Conservation (phyloP, 768 basidiomycete species). For the Collybia mongolica region DNA sequence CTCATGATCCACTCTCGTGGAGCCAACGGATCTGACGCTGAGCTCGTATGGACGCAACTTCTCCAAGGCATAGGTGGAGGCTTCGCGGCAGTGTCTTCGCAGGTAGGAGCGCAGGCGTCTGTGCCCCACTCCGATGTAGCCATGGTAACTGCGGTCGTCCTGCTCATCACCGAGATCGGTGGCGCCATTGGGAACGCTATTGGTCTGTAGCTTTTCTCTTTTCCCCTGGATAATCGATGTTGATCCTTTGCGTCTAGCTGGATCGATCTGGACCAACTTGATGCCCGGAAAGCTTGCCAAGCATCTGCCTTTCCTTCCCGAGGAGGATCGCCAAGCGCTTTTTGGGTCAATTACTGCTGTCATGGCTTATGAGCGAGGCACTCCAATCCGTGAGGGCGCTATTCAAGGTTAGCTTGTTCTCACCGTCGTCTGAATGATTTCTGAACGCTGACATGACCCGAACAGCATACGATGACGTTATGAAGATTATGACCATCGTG, state of each 20-base stretch:
- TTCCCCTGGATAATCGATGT: not conserved
- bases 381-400: constrained; percentile 64
- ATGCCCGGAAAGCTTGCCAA: constrained; percentile 64
- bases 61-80: constrained; percentile 78
- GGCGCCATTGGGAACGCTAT: constrained; percentile 64
- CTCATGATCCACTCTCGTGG: constrained; percentile 74
- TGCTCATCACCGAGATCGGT: constrained; percentile 70
- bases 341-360: constrained; percentile 60
- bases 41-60: constrained; percentile 65
- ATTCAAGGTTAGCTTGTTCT: constrained; percentile 43
- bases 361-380: constrained; percentile 42
- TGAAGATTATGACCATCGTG: constrained; percentile 54
- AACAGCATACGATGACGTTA: constrained; percentile 53
- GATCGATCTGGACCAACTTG: constrained; percentile 59
- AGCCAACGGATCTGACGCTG: constrained; percentile 49
- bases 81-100: constrained; percentile 54
- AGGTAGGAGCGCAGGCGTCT: constrained; percentile 64
- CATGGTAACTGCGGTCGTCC: constrained; percentile 62
- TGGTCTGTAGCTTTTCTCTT: constrained; percentile 31
- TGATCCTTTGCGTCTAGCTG: constrained; percentile 33
- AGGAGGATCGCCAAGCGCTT: constrained; percentile 40
- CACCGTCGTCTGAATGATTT: not conserved
- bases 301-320: constrained; percentile 50
- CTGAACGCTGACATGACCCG: not conserved
- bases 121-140: constrained; percentile 67